phyloP scores from a whole-genome alignment of 169 alveolate genomes.

The Miamiensis avidus region DNA sequence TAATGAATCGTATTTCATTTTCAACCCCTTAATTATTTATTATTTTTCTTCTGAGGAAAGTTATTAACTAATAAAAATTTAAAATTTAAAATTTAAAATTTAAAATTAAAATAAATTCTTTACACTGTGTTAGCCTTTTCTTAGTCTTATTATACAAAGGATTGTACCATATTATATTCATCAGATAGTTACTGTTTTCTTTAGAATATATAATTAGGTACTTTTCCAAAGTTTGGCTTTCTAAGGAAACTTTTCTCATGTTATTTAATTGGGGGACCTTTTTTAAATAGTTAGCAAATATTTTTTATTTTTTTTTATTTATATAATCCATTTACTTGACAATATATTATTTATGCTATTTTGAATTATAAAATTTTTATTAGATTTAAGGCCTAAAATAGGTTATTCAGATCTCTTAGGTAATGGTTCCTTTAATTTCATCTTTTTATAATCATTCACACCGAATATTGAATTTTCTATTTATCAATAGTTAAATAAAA shows the following conservation, averaged over 20 bases:
- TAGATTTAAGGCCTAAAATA: background rate
- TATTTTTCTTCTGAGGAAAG: background rate
- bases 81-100: no score
- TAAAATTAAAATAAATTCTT: no score
- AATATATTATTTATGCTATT: background rate
- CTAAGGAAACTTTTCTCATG: background rate
- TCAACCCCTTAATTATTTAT: background rate
- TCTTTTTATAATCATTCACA: background rate
- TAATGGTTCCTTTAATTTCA: background rate
- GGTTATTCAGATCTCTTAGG: background rate
- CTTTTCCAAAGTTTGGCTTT: background rate
- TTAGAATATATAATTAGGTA: background rate
- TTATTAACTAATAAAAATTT: background rate
- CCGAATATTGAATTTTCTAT: background rate
- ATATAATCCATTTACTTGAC: background rate
- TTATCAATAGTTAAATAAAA: no score
- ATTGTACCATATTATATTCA: background rate
- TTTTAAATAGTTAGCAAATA: background rate
- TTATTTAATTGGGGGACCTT: background rate
- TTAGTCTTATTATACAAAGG: background rate
- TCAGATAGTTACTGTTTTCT: background rate
- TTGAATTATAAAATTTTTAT: no score
- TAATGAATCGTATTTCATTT: background rate
- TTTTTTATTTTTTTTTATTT: no score
- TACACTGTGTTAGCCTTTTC: background rate